Percentiles rank a stretch among this genome's conserved stretches.
Conservation (phyloP, 176 grass and related monocot genomes). For the Cenchrus fungigraminus region DNA sequence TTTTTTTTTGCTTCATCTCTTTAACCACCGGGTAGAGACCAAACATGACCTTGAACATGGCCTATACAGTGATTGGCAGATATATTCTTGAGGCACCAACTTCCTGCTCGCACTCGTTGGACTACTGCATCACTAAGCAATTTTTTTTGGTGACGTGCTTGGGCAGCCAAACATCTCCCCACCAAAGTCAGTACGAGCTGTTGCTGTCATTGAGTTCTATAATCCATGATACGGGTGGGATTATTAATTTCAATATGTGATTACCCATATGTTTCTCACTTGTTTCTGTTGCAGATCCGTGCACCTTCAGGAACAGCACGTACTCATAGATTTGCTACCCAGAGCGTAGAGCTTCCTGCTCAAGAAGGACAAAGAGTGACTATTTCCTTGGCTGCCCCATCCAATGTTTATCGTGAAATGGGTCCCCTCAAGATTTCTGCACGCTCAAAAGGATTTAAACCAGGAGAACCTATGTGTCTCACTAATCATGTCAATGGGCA, state of each 20-base stretch:
- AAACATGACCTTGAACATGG: conserved; percentile 8
- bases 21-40: background rate
- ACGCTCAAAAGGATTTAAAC: conserved; percentile 62
- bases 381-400: conserved; percentile 76
- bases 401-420: conserved; percentile 68
- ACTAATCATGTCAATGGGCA: conserved; percentile 83
- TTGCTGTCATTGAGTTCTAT: conserved; percentile 13
- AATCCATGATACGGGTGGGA: background rate
- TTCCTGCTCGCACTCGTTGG: too few relatives aligned
- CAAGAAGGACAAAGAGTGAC: conserved; percentile 97
- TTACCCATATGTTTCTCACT: conserved; percentile 25
- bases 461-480: conserved; percentile 84
- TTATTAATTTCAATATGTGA: background rate
- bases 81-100: too few relatives aligned
- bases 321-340: conserved; percentile 81
- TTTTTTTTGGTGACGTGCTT: background rate
- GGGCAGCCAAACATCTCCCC: conserved; percentile 7
- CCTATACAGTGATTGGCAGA: background rate
- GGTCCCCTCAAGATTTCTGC: conserved; percentile 73
- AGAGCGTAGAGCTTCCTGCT: conserved; percentile 77
- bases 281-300: conserved; percentile 61
- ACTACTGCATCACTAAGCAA: conserved; percentile 11
- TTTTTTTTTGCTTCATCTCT: background rate
- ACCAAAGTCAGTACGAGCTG: conserved; percentile 13
- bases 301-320: conserved; percentile 82